Conservation (phyloP, 495 filamentous ascomycete genomes). For the Talaromyces trachyspermus region DNA sequence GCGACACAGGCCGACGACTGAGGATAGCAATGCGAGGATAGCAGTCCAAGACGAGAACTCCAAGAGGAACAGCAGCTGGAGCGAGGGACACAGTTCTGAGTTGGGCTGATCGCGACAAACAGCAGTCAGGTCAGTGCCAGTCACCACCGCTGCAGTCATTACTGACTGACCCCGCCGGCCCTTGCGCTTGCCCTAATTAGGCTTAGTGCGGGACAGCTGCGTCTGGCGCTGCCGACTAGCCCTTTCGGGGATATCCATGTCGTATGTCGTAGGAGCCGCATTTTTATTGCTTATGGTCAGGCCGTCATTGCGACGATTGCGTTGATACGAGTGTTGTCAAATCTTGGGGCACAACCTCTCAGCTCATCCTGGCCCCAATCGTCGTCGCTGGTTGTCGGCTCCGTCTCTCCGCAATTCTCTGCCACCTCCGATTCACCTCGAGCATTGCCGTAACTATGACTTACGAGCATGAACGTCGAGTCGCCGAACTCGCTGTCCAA, state of each 20-base stretch:
- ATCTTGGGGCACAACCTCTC: too few species aligned
- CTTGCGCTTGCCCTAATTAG: not conserved
- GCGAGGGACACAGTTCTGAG: not conserved
- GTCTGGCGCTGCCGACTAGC: not conserved
- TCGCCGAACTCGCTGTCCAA: slow-evolving; percentile 88
- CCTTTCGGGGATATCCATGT: not conserved
- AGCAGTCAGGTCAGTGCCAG: not conserved
- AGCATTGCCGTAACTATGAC: slow-evolving; percentile 31
- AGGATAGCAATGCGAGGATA: too few species aligned
- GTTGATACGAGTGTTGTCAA: too few species aligned
- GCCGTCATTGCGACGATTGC: too few species aligned
- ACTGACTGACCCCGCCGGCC: not conserved
- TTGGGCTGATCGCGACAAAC: too few species aligned
- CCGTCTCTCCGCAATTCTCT: slow-evolving; percentile 33
- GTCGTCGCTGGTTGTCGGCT: slow-evolving; percentile 37
- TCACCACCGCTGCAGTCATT: slow-evolving; percentile 6
- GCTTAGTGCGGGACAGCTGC: slow-evolving; percentile 1
- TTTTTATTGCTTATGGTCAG: too few species aligned
- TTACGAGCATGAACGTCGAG: slow-evolving; percentile 74
- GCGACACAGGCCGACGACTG: not conserved
- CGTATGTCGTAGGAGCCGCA: too few species aligned
- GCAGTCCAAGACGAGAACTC: too few species aligned
- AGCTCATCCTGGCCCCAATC: slow-evolving; percentile 43
- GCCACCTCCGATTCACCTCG: slow-evolving; percentile 20
- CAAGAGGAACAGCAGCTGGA: too few species aligned